These are phyloP conservation scores for Pseudogymnoascus sp. DNA, from an alignment of 2,329 filamentous ascomycete genomes.

Conservation along the genomic window DNA sequence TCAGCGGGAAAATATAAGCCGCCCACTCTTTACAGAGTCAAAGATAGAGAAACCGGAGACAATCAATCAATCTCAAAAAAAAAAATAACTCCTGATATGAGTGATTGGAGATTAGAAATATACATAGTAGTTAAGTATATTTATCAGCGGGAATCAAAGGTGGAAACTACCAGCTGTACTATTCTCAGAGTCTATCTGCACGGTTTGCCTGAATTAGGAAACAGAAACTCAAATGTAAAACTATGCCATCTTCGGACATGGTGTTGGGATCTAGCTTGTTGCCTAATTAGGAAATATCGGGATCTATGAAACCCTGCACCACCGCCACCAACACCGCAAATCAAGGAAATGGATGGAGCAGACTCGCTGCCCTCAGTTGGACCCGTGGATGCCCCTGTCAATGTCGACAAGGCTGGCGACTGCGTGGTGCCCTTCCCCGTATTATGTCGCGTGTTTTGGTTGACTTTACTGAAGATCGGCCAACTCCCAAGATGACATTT, in stretches of 20 bases:
- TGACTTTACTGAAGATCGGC: too few relatives aligned
- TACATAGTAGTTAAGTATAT: neutral
- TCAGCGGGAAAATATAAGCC: neutral
- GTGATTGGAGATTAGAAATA: neutral
- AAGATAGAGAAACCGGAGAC: neutral
- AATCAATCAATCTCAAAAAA: neutral
- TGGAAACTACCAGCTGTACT: neutral
- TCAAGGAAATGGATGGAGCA: neutral
- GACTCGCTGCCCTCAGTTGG: neutral
- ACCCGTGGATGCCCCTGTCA: neutral
- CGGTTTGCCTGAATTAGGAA: neutral
- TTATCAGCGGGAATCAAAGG: neutral
- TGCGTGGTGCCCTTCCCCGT: too few relatives aligned
- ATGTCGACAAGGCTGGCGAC: neutral
- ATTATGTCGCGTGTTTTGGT: too few relatives aligned
- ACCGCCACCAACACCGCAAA: neutral
- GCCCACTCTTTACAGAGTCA: neutral
- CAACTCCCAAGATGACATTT: too few relatives aligned
- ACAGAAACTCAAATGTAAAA: neutral
- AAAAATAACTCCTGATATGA: neutral
- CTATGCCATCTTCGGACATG: neutral
- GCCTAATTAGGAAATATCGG: slow-evolving; percentile 1
- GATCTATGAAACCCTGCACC: neutral
- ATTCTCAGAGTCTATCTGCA: neutral
- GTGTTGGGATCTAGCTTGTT: neutral